Conservation (phyloP, 345 rosid species). For the Dipteronia sinensis region DNA sequence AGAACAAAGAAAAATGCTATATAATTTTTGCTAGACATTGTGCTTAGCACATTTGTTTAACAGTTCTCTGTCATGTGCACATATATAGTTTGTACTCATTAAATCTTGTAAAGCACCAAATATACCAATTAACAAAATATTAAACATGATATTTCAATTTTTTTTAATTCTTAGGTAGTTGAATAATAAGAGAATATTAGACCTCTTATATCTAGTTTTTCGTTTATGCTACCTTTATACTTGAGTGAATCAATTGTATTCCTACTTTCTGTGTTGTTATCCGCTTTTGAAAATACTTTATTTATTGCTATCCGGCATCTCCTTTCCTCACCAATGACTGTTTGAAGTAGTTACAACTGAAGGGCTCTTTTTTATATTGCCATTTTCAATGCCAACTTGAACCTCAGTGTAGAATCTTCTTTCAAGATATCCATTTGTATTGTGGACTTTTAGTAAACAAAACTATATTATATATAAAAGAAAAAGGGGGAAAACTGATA, state of each 20-base stretch:
- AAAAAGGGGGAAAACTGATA: background rate
- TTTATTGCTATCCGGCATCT: background rate
- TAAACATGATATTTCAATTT: background rate
- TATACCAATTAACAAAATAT: background rate
- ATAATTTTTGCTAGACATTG: background rate
- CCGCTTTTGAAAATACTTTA: background rate
- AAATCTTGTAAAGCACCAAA: background rate
- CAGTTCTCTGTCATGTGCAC: background rate
- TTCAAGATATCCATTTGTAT: background rate
- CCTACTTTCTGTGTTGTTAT: background rate
- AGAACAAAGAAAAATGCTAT: background rate
- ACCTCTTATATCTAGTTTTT: background rate
- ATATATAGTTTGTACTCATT: background rate
- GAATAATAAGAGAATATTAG: background rate
- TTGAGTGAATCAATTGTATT: background rate
- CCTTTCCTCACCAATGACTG: background rate
- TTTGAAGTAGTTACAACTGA: background rate
- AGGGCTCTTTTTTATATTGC: background rate
- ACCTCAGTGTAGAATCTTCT: background rate
- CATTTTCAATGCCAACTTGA: conserved; percentile 5
- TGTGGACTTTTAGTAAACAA: background rate
- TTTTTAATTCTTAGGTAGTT: background rate
- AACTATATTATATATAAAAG: background rate
- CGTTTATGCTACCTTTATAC: background rate
- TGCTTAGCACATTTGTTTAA: background rate